Evolutionary conservation across 225 moss, liverwort and hornwort genomes (phyloP), one percentile per base, ranked within the genome.

Genomic region (Physcomitrellopsis africana): DNA sequence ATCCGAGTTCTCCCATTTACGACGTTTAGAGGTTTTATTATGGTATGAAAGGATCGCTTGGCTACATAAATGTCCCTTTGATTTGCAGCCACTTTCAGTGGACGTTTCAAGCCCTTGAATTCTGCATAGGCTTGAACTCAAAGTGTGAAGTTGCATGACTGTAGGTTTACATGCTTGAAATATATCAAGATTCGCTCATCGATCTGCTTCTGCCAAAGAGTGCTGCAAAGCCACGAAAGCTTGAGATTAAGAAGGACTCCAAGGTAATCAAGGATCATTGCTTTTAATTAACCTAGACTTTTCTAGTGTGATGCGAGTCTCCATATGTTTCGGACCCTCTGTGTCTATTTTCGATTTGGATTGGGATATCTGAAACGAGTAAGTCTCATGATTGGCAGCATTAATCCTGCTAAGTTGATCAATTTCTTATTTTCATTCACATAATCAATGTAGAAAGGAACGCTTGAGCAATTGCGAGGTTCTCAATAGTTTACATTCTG

Each of bases 231-330:
- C 77, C 77, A 24, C 81, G 84, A 68, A 93, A 89, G 77, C 81
- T 93, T 18, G 92, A 93, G 68, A 93, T 93, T 37, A 93, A 93
- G 84, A 93, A 93, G 77, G 92, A 93, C 59, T 88, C 88, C 1
- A 93, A 93, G 90, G 92, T 92, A 60, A 51, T 5, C 37, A 32
- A 14, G 19, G 9, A 20, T 16, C 20, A 44, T 44, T 9, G 26
- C 56, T 24, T 26, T 15, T 14, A 52, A 62, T 37, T 37, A 37
- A 14, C 1, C 22, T 24, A 57, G 51, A 37, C 46, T 41, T 20
- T 51, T 62, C 9, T 72, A 9, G 32, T n/a, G 13, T 72, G 15
- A 20, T 32, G 37, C 43, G 46, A 15, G 37, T 60, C 60, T 46
- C 8, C 13, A 46, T 26, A 46, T 23, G 9, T 56, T 43, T 56